phyloP scores from a whole-genome alignment of 169 alveolate genomes.

The Cryptosporidium viatorum region DNA sequence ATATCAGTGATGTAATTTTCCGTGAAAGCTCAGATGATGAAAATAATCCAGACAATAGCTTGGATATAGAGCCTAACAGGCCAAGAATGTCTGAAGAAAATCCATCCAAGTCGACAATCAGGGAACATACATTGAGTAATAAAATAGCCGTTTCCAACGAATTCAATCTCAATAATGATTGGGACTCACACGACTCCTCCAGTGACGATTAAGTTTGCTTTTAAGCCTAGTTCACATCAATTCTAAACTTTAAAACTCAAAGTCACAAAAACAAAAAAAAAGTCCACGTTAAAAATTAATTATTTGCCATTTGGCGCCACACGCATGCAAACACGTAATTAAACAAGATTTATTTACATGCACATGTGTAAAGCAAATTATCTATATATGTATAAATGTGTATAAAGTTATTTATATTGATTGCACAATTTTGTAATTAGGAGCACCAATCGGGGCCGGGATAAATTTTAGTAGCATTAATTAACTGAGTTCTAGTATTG shows the following conservation, averaged over 20 bases:
- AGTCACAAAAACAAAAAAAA: background rate
- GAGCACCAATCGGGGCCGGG: background rate
- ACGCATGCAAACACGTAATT: background rate
- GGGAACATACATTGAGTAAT: background rate
- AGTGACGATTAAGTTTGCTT: background rate
- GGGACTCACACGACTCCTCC: slow-evolving; percentile 12
- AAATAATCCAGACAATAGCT: background rate
- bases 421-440: background rate
- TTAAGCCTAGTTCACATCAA: background rate
- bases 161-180: background rate
- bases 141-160: background rate
- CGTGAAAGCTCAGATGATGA: slow-evolving; percentile 68
- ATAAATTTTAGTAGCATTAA: background rate
- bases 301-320: background rate
- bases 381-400: background rate
- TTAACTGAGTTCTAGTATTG: too few species aligned
- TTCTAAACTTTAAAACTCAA: background rate
- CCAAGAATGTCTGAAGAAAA: background rate
- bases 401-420: background rate
- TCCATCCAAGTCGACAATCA: background rate
- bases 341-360: background rate
- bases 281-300: background rate
- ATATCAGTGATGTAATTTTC: slow-evolving; percentile 65
- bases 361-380: background rate
- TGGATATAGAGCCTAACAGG: background rate